Evolutionary conservation across 768 basidiomycete species (phyloP).

Genomic region (Russula sp.): DNA sequence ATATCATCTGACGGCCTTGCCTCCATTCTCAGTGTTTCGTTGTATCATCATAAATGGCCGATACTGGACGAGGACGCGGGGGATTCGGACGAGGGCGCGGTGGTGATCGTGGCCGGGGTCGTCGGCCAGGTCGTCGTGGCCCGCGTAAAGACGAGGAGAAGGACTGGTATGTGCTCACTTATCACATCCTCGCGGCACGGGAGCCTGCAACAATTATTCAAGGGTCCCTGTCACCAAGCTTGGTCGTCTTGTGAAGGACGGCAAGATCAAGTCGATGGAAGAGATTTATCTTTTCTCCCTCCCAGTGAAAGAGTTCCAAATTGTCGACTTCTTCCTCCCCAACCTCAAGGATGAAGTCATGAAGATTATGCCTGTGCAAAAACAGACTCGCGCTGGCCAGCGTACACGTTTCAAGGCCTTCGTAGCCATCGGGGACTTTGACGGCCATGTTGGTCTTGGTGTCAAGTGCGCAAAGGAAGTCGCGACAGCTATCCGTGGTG

Average conservation of each 20-base stretch:
- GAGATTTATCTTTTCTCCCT: slow-evolving; percentile 99
- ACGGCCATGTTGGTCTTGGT: slow-evolving; percentile 98
- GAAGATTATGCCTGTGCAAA: slow-evolving; percentile 99
- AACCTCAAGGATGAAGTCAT: slow-evolving; percentile 99
- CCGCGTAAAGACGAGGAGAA: slow-evolving; percentile 99
- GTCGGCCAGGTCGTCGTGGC: slow-evolving; percentile 83
- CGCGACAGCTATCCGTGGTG: slow-evolving; percentile 97
- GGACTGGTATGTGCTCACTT: slow-evolving; percentile 69
- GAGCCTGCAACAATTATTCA: slow-evolving; percentile 11
- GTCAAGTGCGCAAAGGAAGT: slow-evolving; percentile 99
- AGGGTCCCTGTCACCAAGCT: slow-evolving; percentile 99
- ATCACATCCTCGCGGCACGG: neutral
- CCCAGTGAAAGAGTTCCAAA: slow-evolving; percentile 98
- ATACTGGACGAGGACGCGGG: slow-evolving; percentile 85
- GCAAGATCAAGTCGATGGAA: slow-evolving; percentile 99
- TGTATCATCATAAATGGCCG: slow-evolving; percentile 56
- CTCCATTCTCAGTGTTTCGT: slow-evolving; percentile 23
- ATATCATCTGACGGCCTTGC: neutral
- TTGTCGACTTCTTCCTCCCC: slow-evolving; percentile 98
- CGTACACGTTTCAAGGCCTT: slow-evolving; percentile 99
- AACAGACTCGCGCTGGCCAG: slow-evolving; percentile 99
- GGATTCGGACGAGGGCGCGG: slow-evolving; percentile 84
- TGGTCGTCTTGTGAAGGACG: slow-evolving; percentile 97
- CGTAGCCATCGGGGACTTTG: slow-evolving; percentile 98
- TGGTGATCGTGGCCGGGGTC: slow-evolving; percentile 50